phyloP scores from a whole-genome alignment of 2,329 filamentous ascomycete genomes.

The Drechslerella stenobrocha region DNA sequence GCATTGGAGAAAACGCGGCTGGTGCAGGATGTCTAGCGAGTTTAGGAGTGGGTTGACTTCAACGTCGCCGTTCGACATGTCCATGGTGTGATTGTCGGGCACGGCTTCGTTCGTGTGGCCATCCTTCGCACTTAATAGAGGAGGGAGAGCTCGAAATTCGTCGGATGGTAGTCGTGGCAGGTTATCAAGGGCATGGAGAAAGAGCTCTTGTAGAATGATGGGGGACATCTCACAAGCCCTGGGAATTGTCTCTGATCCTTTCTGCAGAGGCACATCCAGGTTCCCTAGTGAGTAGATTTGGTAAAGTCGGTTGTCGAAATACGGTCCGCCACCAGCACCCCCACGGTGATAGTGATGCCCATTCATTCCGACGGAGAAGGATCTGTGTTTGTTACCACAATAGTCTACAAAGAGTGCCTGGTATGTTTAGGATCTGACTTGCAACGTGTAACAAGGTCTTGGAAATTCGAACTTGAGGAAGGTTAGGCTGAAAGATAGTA shows the following conservation, averaged over 20 bases:
- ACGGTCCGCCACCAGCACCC: neutral
- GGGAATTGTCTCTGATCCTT: neutral
- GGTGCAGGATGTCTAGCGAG: neutral
- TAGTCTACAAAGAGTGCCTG: neutral
- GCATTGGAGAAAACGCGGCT: conserved; percentile 21
- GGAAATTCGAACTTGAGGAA: neutral
- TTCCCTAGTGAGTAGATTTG: neutral
- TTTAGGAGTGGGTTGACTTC: too few species aligned
- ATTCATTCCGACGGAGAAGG: neutral
- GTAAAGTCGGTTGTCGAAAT: neutral
- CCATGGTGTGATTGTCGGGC: neutral
- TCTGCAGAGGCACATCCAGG: neutral
- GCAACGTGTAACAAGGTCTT: neutral
- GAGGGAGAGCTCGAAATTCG: neutral
- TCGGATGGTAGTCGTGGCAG: neutral
- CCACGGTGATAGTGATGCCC: neutral
- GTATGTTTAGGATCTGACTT: neutral
- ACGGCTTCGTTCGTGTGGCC: neutral
- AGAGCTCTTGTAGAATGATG: neutral
- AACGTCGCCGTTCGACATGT: neutral
- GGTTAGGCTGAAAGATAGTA: neutral
- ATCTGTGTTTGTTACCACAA: neutral
- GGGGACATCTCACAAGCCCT: neutral
- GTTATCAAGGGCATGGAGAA: neutral
- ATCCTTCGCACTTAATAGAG: neutral